Evolutionary conservation across 1,284 basidiomycete genomes (phyloP).

Genomic region (Xerocomus nothofagi): DNA sequence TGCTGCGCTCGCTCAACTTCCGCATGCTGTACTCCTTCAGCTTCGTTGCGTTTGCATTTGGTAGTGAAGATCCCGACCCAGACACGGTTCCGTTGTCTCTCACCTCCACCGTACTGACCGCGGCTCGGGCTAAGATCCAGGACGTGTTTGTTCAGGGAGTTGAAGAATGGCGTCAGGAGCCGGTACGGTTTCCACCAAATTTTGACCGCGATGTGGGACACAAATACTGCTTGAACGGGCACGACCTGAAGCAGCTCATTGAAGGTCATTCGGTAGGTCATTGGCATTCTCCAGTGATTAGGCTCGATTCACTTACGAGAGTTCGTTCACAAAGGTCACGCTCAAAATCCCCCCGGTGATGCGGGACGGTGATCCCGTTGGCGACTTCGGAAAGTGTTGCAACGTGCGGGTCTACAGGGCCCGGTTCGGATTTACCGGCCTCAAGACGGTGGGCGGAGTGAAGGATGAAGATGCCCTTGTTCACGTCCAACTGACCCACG

Average conservation of each 20-base stretch:
- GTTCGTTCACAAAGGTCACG: background rate
- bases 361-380: too few relatives aligned
- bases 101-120: background rate
- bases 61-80: background rate
- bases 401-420: background rate
- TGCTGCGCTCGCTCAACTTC: background rate
- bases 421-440: background rate
- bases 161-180: background rate
- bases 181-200: background rate
- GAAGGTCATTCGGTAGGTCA: too few relatives aligned
- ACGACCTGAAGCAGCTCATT: background rate
- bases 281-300: too few relatives aligned
- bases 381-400: background rate
- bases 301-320: too few relatives aligned
- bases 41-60: background rate
- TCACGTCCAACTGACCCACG: background rate
- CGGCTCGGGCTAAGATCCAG: background rate
- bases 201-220: background rate
- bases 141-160: background rate
- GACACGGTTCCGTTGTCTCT: background rate
- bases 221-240: background rate
- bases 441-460: background rate
- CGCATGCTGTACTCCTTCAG: background rate
- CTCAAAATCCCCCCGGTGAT: background rate
- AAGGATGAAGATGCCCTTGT: background rate